phyloP scores from a whole-genome alignment of 2,329 filamentous ascomycete genomes.

The Fusarium sp. region DNA sequence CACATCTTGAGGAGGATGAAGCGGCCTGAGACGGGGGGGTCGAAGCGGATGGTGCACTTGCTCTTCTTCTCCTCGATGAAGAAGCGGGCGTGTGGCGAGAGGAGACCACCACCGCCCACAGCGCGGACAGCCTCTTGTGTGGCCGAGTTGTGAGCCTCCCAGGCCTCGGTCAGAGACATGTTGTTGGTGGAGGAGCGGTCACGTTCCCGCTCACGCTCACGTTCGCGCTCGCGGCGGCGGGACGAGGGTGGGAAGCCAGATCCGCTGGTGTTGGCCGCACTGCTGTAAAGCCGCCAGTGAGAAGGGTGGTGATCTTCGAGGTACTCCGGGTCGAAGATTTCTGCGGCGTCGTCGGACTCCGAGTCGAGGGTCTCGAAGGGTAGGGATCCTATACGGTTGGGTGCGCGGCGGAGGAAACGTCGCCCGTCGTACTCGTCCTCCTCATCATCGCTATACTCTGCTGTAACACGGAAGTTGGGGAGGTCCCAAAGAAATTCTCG shows the following conservation, averaged over 20 bases:
- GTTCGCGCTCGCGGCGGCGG: conserved; percentile 30
- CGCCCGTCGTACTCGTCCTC: conserved; percentile 49
- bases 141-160: conserved; percentile 60
- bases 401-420: conserved; percentile 51
- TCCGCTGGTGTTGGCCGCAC: conserved; percentile 20
- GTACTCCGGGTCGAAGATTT: conserved; percentile 44
- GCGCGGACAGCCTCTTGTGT: conserved; percentile 65
- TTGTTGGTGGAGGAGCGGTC: conserved; percentile 24
- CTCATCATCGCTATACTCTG: conserved; percentile 68
- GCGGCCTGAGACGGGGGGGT: conserved; percentile 79
- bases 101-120: conserved; percentile 65
- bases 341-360: conserved; percentile 46
- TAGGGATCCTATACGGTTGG: conserved; percentile 62
- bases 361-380: conserved; percentile 61
- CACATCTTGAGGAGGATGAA: conserved; percentile 91
- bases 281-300: conserved; percentile 39
- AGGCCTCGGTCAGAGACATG: conserved; percentile 47
- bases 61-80: conserved; percentile 82
- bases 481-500: conserved; percentile 59
- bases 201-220: conserved; percentile 30
- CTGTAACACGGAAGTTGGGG: conserved; percentile 63
- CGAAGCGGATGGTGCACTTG: conserved; percentile 85
- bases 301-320: conserved; percentile 41
- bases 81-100: conserved; percentile 80
- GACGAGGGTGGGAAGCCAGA: conserved; percentile 27